phyloP scores from a whole-genome alignment of 176 grass and related monocot species.

The Sorghum bicolor region DNA sequence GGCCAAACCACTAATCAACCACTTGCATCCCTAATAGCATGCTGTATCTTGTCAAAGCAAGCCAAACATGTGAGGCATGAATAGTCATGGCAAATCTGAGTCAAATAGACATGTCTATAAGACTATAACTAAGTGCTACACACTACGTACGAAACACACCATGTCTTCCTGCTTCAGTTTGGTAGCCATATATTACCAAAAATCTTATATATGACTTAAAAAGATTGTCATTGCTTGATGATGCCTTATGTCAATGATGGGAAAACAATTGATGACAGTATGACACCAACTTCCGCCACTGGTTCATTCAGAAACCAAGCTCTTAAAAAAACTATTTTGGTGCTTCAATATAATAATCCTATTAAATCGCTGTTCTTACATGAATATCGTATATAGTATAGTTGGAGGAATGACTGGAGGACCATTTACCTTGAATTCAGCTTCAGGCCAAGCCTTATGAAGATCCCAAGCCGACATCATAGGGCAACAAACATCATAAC shows the following conservation, averaged over 20 bases:
- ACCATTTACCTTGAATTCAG: conserved; percentile 71
- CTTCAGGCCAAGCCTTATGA: conserved; percentile 96
- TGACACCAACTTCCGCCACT: neutral
- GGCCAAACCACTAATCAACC: too few relatives aligned
- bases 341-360: neutral
- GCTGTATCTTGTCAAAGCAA: neutral
- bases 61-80: neutral
- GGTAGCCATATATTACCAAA: neutral
- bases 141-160: neutral
- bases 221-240: neutral
- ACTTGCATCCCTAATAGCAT: neutral
- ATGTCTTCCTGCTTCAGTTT: neutral
- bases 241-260: neutral
- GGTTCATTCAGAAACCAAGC: neutral
- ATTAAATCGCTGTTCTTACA: neutral
- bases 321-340: neutral
- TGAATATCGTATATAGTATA: neutral
- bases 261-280: neutral
- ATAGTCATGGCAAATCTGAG: too few relatives aligned
- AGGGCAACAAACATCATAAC: conserved; percentile 92
- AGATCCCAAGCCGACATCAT: conserved; percentile 99
- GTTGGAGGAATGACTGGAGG: neutral
- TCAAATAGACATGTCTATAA: neutral
- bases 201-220: neutral
- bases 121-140: neutral